phyloP scores from a whole-genome alignment of 2,329 filamentous ascomycete species.

The Didymella lethalis region DNA sequence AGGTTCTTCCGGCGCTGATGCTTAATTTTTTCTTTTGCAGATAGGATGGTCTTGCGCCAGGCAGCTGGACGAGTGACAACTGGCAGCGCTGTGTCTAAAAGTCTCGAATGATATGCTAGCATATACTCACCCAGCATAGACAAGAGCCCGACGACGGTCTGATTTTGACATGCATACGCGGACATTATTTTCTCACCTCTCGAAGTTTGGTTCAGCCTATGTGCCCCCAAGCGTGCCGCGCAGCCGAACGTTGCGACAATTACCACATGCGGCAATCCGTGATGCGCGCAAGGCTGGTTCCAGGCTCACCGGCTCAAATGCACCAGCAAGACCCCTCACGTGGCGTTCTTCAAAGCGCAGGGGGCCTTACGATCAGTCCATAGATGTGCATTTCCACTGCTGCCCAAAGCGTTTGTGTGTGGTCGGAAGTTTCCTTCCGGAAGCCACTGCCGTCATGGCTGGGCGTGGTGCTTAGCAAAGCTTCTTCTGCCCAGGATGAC shows the following conservation, averaged over 20 bases:
- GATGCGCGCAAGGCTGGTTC: background rate
- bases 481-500: background rate
- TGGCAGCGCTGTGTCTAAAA: background rate
- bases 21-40: background rate
- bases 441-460: conserved; percentile 12
- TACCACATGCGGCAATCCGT: conserved; percentile 1
- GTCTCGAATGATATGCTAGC: background rate
- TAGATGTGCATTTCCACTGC: background rate
- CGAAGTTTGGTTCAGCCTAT: background rate
- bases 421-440: background rate
- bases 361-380: background rate
- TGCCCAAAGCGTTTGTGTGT: background rate
- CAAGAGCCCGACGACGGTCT: background rate
- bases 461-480: conserved; percentile 1
- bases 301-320: conserved; percentile 2
- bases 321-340: background rate
- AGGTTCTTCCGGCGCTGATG: background rate
- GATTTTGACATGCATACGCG: background rate
- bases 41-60: background rate
- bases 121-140: background rate
- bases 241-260: background rate
- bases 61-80: background rate
- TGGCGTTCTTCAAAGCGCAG: background rate
- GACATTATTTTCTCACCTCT: background rate
- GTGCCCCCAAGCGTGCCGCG: background rate